Evolutionary conservation across 208 protist species (phyloP).

Genomic region (Leishmania aethiopica): DNA sequence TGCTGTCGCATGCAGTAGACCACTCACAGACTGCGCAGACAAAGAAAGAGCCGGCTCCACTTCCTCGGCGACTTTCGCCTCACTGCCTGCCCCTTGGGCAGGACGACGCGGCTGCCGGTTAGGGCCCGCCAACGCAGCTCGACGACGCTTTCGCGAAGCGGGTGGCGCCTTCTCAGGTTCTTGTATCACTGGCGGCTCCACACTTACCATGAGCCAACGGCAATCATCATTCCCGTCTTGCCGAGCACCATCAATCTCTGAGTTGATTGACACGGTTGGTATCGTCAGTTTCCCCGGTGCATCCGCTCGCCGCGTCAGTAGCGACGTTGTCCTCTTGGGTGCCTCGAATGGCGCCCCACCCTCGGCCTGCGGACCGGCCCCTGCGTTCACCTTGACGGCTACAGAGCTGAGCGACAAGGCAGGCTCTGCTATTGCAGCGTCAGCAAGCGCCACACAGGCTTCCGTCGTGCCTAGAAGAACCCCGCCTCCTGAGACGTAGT

Average conservation of each 20-base stretch:
- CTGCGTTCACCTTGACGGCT: neutral
- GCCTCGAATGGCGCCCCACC: neutral
- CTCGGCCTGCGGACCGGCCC: neutral
- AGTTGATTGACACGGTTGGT: neutral
- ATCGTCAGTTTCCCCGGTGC: neutral
- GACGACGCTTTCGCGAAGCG: conserved; percentile 17
- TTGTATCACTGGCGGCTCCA: neutral
- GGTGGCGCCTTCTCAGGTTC: neutral
- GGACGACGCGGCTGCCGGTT: neutral
- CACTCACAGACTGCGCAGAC: neutral
- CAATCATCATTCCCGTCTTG: neutral
- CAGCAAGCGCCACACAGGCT: neutral
- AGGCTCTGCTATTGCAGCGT: neutral
- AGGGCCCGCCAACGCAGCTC: neutral
- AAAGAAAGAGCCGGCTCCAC: neutral
- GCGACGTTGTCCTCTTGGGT: neutral
- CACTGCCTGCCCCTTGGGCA: neutral
- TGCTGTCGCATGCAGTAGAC: neutral
- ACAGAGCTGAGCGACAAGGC: neutral
- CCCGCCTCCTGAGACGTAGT: neutral
- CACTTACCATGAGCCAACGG: no score
- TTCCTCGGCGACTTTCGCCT: neutral
- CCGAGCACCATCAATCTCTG: neutral
- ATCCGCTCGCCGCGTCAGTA: neutral
- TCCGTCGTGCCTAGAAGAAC: neutral